These are phyloP conservation scores for Fibroporia radiculosa DNA, from an alignment of 768 basidiomycete genomes.

Conservation along the genomic window DNA sequence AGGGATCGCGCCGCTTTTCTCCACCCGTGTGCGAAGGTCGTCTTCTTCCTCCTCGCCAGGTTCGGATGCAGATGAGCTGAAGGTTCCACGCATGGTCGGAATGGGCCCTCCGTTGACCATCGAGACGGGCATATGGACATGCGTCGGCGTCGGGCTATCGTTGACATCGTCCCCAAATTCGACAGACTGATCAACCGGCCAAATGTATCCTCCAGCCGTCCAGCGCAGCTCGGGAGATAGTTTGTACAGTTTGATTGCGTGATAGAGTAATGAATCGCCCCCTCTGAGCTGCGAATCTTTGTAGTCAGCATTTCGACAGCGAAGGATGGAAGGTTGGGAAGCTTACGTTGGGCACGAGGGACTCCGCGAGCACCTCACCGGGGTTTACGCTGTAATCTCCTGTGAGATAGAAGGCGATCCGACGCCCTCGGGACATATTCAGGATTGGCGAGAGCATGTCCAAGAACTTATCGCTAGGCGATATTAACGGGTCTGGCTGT, in stretches of 20 bases:
- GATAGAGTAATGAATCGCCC: conserved; percentile 67
- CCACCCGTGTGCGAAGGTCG: conserved; percentile 45
- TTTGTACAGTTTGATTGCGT: conserved; percentile 71
- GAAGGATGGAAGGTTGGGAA: conserved; percentile 1
- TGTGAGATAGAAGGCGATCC: conserved; percentile 64
- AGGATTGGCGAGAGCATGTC: conserved; percentile 65
- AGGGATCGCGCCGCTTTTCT: conserved; percentile 61
- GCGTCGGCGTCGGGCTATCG: conserved; percentile 17
- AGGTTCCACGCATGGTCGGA: conserved; percentile 37
- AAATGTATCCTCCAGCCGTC: conserved; percentile 78
- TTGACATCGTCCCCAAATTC: conserved; percentile 46
- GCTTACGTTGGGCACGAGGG: conserved; percentile 62
- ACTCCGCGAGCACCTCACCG: conserved; percentile 59
- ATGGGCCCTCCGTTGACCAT: conserved; percentile 13
- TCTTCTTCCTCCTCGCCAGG: conserved; percentile 31
- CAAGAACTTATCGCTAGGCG: conserved; percentile 67
- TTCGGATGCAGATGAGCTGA: conserved; percentile 35
- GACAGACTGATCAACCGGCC: conserved; percentile 66
- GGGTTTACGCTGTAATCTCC: conserved; percentile 68
- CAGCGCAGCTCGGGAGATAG: conserved; percentile 69
- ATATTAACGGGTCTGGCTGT: conserved; percentile 55
- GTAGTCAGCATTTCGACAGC: neutral
- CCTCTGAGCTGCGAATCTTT: conserved; percentile 53
- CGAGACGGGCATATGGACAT: conserved; percentile 8
- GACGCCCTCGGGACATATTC: conserved; percentile 63